Percentiles rank a stretch among this genome's conserved stretches.
phyloP scores from a whole-genome alignment of 176 grass and related monocot genomes.

The Saccharum spontaneum region DNA sequence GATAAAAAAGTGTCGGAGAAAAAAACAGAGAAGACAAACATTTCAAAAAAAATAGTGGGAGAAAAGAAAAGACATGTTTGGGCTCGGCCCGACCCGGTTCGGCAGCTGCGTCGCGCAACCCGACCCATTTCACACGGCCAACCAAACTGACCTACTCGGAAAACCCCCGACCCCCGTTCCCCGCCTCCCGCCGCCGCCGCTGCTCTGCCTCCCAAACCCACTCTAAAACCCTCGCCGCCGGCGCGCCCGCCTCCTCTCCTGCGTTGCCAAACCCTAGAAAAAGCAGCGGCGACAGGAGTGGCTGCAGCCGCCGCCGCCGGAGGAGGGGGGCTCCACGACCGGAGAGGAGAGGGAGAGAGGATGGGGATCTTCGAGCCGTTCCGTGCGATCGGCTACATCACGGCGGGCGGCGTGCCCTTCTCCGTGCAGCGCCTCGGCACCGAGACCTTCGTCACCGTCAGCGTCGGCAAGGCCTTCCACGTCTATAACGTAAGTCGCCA shows the following conservation, averaged over 20 bases:
- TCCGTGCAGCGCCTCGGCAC: slow-evolving; percentile 83
- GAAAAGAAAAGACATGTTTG: neutral
- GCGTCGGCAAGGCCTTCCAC: slow-evolving; percentile 90
- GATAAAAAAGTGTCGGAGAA: neutral
- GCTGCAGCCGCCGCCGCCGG: neutral
- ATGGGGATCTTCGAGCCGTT: slow-evolving; percentile 99
- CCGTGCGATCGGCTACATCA: slow-evolving; percentile 93
- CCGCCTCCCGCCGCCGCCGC: slow-evolving; percentile 41
- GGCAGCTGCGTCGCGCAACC: neutral
- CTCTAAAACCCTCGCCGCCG: slow-evolving; percentile 55
- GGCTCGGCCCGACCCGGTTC: neutral
- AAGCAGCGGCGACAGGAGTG: neutral
- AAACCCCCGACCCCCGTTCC: neutral
- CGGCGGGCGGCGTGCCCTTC: slow-evolving; percentile 70
- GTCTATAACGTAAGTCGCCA: slow-evolving; percentile 70
- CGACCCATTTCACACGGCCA: neutral
- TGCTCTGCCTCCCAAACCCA: slow-evolving; percentile 18
- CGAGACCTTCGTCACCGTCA: slow-evolving; percentile 93
- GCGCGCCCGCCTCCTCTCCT: neutral
- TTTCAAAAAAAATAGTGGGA: too few species aligned
- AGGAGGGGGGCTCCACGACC: neutral
- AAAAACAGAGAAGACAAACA: too few species aligned
- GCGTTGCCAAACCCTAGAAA: slow-evolving; percentile 10
- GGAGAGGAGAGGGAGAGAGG: neutral
- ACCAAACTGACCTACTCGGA: slow-evolving; percentile 26